Evolutionary conservation across 2,329 filamentous ascomycete species (phyloP).

Genomic region (Cordyceps militaris): DNA sequence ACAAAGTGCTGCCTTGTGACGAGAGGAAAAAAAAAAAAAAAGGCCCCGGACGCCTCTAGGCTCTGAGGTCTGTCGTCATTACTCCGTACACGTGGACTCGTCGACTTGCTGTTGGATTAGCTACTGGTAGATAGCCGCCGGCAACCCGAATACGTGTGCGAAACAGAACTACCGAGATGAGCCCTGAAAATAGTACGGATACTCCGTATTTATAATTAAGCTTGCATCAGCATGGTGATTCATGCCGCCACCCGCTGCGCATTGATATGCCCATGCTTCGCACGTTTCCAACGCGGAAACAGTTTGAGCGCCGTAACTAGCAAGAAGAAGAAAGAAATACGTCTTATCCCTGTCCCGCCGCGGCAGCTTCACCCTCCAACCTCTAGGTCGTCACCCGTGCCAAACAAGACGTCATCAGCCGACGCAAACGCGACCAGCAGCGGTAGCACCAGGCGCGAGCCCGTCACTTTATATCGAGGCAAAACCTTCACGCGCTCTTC

Average conservation of each 20-base stretch:
- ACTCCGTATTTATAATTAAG: too few species aligned
- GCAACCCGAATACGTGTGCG: too few species aligned
- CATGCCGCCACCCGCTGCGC: too few species aligned
- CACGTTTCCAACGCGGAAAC: too few species aligned
- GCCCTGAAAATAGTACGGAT: too few species aligned
- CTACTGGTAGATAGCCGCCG: background rate
- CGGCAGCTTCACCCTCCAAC: background rate
- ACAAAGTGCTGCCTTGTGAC: background rate
- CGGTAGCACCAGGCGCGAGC: background rate
- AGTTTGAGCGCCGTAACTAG: too few species aligned
- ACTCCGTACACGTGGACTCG: background rate
- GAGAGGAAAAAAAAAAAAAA: background rate
- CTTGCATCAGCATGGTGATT: too few species aligned
- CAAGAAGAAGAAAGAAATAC: too few species aligned
- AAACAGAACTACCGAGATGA: too few species aligned
- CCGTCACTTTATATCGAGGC: background rate
- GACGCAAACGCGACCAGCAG: background rate
- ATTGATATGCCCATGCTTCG: too few species aligned
- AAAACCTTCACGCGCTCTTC: background rate
- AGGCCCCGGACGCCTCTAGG: background rate
- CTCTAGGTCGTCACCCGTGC: background rate
- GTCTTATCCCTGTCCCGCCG: background rate
- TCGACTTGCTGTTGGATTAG: background rate
- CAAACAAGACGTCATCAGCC: background rate
- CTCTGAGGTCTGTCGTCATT: background rate